Conservation (phyloP, 306 rosid genomes). For the Leucaena leucocephala region DNA sequence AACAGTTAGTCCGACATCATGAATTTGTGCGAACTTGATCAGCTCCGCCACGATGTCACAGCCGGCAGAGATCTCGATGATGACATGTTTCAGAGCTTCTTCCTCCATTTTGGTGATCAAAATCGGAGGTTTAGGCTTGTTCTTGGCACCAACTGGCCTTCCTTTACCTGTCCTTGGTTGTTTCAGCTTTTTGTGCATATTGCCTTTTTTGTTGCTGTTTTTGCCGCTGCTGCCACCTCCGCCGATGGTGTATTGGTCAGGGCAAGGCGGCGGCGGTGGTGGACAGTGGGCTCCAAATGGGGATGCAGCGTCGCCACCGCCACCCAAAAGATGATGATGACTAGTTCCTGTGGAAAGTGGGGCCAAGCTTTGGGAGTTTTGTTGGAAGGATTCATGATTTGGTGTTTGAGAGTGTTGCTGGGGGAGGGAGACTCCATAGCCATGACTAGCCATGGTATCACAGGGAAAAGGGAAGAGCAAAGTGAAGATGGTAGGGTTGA, state of each 20-base stretch:
- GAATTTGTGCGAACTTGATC: conserved; percentile 39
- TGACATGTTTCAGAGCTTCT: conserved; percentile 29
- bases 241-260: neutral
- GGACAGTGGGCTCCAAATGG: conserved; percentile 13
- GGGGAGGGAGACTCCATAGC: conserved; percentile 29
- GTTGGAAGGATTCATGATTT: conserved; percentile 29
- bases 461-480: neutral
- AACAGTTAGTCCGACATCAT: conserved; percentile 38
- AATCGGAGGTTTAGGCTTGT: conserved; percentile 62
- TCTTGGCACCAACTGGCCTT: conserved; percentile 70
- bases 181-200: neutral
- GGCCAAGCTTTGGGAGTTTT: conserved; percentile 38
- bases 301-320: neutral
- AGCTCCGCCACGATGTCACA: conserved; percentile 51
- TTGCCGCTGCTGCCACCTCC: neutral
- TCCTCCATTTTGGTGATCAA: conserved; percentile 15
- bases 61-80: conserved; percentile 54
- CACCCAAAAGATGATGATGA: neutral
- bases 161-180: conserved; percentile 51
- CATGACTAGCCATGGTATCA: conserved; percentile 39
- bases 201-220: neutral
- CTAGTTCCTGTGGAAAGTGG: neutral
- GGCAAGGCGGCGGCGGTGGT: neutral
- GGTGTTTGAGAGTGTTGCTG: conserved; percentile 37
- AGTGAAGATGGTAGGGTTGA: neutral